These are phyloP conservation scores for Ophryocystis elektroscirrha DNA, from an alignment of 169 alveolate genomes.

Conservation along the genomic window DNA sequence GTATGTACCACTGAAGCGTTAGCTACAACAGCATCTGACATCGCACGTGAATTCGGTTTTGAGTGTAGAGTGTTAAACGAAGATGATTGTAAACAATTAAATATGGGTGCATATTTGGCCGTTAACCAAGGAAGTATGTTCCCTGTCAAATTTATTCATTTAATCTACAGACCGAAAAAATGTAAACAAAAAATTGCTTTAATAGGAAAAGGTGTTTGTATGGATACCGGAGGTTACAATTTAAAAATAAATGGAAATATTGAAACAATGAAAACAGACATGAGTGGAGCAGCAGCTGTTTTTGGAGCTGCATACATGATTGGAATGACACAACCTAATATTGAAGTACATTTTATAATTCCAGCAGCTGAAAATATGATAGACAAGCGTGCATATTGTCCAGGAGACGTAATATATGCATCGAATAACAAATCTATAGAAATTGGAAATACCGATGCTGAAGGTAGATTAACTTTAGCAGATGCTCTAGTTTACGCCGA, in stretches of 20 bases:
- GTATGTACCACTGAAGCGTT: too few species aligned
- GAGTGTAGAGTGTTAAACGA: conserved; percentile 33
- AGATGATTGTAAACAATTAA: conserved; percentile 42
- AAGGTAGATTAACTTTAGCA: conserved; percentile 83
- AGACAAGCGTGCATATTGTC: conserved; percentile 56
- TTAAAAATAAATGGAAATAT: conserved; percentile 30
- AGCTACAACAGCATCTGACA: too few species aligned
- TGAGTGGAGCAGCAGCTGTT: conserved; percentile 69
- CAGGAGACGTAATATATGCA: conserved; percentile 70
- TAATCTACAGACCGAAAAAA: conserved; percentile 34
- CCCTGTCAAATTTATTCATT: conserved; percentile 54
- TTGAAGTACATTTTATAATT: conserved; percentile 52
- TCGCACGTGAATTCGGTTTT: too few species aligned
- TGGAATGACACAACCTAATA: conserved; percentile 45
- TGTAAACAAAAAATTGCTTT: conserved; percentile 44
- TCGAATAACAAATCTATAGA: conserved; percentile 76
- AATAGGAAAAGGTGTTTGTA: conserved; percentile 75
- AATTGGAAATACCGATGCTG: conserved; percentile 87
- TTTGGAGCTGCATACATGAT: conserved; percentile 53
- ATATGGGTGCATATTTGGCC: conserved; percentile 57
- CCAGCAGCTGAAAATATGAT: conserved; percentile 73
- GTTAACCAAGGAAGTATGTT: conserved; percentile 59
- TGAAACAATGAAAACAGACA: conserved; percentile 45
- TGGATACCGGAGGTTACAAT: conserved; percentile 76
- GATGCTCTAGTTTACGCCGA: conserved; percentile 77